phyloP scores from a whole-genome alignment of 805 yeast species.

The Starmerella gropengiesseri region DNA sequence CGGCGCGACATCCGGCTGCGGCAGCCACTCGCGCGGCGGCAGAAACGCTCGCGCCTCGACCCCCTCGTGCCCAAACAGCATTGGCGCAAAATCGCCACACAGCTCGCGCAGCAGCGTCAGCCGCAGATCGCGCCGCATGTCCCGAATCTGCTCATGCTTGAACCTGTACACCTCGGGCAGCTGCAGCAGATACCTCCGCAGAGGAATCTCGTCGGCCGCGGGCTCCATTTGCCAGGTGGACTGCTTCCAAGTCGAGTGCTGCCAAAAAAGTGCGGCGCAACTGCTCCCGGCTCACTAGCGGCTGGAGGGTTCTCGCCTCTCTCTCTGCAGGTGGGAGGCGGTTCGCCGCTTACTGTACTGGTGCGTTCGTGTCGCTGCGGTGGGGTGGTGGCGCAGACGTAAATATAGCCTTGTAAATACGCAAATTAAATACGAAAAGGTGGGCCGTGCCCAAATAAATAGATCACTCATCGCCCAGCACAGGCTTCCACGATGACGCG shows the following conservation, averaged over 20 bases:
- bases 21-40: slow-evolving; percentile 23
- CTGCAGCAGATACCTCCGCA: slow-evolving; percentile 1
- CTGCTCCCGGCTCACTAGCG: not conserved
- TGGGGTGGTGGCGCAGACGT: too few species aligned
- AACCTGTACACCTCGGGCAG: slow-evolving; percentile 27
- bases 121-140: slow-evolving; percentile 28
- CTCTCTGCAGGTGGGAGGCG: too few species aligned
- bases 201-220: slow-evolving; percentile 1
- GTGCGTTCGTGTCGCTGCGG: too few species aligned
- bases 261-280: not conserved
- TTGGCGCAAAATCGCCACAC: slow-evolving; percentile 27
- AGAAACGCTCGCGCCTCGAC: slow-evolving; percentile 9
- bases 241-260: not conserved
- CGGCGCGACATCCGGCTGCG: slow-evolving; percentile 15
- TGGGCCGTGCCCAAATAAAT: too few species aligned
- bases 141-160: slow-evolving; percentile 22
- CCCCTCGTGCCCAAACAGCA: slow-evolving; percentile 14
- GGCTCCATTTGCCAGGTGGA: not conserved
- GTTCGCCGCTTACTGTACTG: too few species aligned
- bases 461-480: not conserved
- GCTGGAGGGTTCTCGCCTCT: too few species aligned
- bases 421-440: too few species aligned
- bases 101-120: slow-evolving; percentile 37
- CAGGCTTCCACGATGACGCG: slow-evolving; percentile 3
- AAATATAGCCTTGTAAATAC: too few species aligned